Evolutionary conservation across 169 alveolate species (phyloP), one percentile per base, ranked within the genome.

Genomic region (Plasmodium cynomolgi): DNA sequence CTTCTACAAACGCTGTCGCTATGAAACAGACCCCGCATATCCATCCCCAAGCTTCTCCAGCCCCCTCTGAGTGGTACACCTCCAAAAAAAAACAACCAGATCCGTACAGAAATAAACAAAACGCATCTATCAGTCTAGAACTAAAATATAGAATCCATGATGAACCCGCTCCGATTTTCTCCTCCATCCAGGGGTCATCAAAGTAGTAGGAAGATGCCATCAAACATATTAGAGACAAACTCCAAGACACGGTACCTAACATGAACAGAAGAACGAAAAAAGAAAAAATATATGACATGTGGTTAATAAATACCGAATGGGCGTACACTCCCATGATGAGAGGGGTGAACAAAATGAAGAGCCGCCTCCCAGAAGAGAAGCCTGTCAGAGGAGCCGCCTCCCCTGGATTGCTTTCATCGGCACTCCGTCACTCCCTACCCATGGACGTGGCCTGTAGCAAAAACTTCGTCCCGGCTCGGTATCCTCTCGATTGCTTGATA

Each of bases 31-130:
- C 31, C 68, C 98, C 98, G 74, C 98, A 97, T 47, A 97, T 95
- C 98, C 99, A 98, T 20, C 99, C 99, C 98, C 98, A 96, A 58
- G 97, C 97, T 83, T 98, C 99, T 44, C 97, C 98, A 71, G 99
- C 98, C 15, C 99, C 99, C 92, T 97, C 98, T 4, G 99, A 97
- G 86, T 98, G 99, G 96, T 97, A 98, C 23, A 97, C 97, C 84
- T 98, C 99, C 50, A 97, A 96, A 95, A 97, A 97, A 96, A 98
- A 98, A 84, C 97, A 95, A 17, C 97, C 98, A 39, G 98, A 98
- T 26, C 98, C 99, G 88, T 96, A 92, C 37, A 96, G 86, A 86
- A 95, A 86, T 95, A 97, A 83, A 84, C 97, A 95, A 81, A 95
- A 95, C 23, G 97, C 97, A 84, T 96, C 99, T 77, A 97, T 96